Conservation (phyloP, 805 yeast species). For the Metschnikowia henanensis region DNA sequence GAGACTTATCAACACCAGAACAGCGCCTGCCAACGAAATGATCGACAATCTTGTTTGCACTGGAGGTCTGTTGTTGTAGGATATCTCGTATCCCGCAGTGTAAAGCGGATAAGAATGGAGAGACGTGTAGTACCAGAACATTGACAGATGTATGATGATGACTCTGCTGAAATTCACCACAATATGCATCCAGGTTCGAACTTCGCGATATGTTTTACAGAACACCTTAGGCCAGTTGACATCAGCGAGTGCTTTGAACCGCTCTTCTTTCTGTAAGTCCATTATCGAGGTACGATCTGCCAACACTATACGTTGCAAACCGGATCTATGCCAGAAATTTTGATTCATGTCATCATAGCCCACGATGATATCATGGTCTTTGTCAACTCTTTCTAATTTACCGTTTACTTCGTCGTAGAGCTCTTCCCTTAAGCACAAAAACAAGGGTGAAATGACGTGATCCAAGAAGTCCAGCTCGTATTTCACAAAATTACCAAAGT, state of each 20-base stretch:
- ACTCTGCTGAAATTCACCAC: slow-evolving; percentile 89
- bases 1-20: slow-evolving; percentile 55
- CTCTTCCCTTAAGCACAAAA: slow-evolving; percentile 57
- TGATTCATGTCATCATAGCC: slow-evolving; percentile 94
- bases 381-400: slow-evolving; percentile 46
- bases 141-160: slow-evolving; percentile 60
- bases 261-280: slow-evolving; percentile 51
- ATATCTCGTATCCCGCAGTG: slow-evolving; percentile 54
- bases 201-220: slow-evolving; percentile 93
- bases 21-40: slow-evolving; percentile 65
- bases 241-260: slow-evolving; percentile 54
- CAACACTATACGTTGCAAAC: slow-evolving; percentile 57
- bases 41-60: slow-evolving; percentile 53
- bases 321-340: slow-evolving; percentile 77
- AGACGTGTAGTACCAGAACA: slow-evolving; percentile 77
- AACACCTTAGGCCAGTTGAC: slow-evolving; percentile 69
- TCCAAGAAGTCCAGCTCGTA: slow-evolving; percentile 50
- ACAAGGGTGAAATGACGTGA: slow-evolving; percentile 73
- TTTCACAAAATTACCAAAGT: slow-evolving; percentile 21
- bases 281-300: slow-evolving; percentile 47
- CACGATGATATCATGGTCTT: slow-evolving; percentile 66
- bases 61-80: slow-evolving; percentile 60
- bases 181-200: slow-evolving; percentile 96
- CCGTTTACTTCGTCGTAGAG: slow-evolving; percentile 47
- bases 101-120: slow-evolving; percentile 69